Base-by-base conservation (phyloP, 768 basidiomycete species). In the Lactarius sp. region DNA sequence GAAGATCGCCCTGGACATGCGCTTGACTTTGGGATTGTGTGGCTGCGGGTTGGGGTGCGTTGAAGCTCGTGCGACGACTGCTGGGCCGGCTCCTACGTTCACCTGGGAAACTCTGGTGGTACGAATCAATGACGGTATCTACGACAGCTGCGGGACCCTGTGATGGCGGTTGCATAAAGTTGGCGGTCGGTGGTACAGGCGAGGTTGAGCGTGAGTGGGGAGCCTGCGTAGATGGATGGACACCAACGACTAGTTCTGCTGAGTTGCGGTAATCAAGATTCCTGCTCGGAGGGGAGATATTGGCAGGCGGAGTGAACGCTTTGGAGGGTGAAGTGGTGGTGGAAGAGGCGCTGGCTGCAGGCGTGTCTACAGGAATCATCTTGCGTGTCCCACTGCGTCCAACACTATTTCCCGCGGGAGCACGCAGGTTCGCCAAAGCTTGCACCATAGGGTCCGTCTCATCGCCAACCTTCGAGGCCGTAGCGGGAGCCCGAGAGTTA, bases 31-130 rank as follows among this genome's bases (percentile, higher is more conserved):
- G 68, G 61, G 67, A 72, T 39, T 59, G 50, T n/a, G 68, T 52
- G 31, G 66, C 50, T 2, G 60, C 78, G 72, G 55, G 71, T n/a
- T 52, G 58, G 18, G 56, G 61, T 34, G 51, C 75, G 52, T 76
- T 72, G 47, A 75, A 57, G 63, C 73, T 56, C 52, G 69, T 64
- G 64, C 61, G 73, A 66, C 77, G 71, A 69, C 69, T 50, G 65
- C 69, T 47, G 67, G 70, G 62, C 82, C 88, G 66, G 79, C 82
- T 56, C 79, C 78, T 51, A 83, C 76, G 70, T 83, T 97, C 95
- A 4, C 93, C 94, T 7, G 94, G 95, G 71, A 98, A 82, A 1
- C 87, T 83, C 70, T 94, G 92, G 33, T 87, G 83, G 70, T 98
- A 98, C 66, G 85, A 81, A 0, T 79, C 78, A 16, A 93, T 74